Evolutionary conservation across 306 rosid species (phyloP), one percentile per base, ranked within the genome.

Genomic region (Lotus japonicus): DNA sequence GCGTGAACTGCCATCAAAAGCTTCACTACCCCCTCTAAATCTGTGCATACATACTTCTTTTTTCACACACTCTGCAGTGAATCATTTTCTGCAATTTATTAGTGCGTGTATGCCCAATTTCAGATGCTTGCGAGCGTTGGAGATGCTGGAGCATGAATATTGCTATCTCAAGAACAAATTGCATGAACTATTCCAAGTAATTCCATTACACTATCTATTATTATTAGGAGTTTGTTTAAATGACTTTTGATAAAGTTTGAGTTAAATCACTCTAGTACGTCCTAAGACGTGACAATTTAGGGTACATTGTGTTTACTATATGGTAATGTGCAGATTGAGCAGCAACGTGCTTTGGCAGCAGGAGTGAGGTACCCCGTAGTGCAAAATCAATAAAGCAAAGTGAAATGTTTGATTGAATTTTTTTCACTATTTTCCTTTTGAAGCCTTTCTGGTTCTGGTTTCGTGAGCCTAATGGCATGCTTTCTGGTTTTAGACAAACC

Each of bases 131-230:
- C 79, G 96, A 80, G 94, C 98, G 4, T 77, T 92, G 81, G 97
- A 90, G 78, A 76, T 90, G 75, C 85, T 92, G 23, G 98, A 92
- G 60, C 90, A 90, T 50, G 98, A 92, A 63, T 92, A 92, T 42
- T 90, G 98, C 73, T 92, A 90, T 82, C 95, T 92, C 70, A 92
- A 92, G 79, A 88, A 82, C 89, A 92, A 92, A 72, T 69, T 92
- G 71, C 97, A 92, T 41, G 96, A 92, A 76, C 81, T 90, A 11
- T 90, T 92, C 83, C 98, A 92, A 68, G 98, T 92, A 71, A 23
- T 65, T 66, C 28, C 52, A 19, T 48, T 15, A 4, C 31, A 26
- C n/a, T n/a, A n/a, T n/a, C n/a, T n/a, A n/a, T n/a, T n/a, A n/a
- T n/a, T n/a, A n/a, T n/a, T n/a, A n/a, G n/a, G n/a, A n/a, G n/a